Evolutionary conservation across 1,139 yeast genomes (phyloP).

Genomic region (Diutina ranongensis): DNA sequence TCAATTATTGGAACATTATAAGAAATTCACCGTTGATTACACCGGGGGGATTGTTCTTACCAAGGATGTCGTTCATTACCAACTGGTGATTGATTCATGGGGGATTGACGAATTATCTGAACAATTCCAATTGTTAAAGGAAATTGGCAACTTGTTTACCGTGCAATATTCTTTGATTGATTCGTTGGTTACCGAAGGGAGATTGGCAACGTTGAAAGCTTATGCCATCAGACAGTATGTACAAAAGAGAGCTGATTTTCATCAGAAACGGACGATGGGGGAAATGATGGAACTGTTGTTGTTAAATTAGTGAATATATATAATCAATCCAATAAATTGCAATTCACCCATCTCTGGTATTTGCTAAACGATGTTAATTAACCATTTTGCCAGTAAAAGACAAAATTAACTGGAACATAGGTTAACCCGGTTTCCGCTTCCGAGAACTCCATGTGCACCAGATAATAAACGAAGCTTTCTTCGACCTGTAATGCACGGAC

Average conservation of each 20-base stretch:
- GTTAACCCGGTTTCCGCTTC: too few relatives aligned
- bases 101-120: slow-evolving; percentile 51
- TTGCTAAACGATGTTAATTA: too few relatives aligned
- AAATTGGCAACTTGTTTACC: slow-evolving; percentile 75
- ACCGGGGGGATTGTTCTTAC: slow-evolving; percentile 82
- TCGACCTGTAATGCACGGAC: too few relatives aligned
- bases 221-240: slow-evolving; percentile 58
- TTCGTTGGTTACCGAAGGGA: slow-evolving; percentile 77
- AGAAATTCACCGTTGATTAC: slow-evolving; percentile 64
- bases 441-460: too few relatives aligned
- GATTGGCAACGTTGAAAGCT: slow-evolving; percentile 58
- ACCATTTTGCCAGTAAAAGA: too few relatives aligned
- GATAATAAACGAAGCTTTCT: too few relatives aligned
- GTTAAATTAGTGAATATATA: not conserved
- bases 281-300: slow-evolving; percentile 5
- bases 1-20: slow-evolving; percentile 59
- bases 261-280: slow-evolving; percentile 10
- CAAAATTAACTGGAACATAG: too few relatives aligned
- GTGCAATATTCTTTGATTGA: slow-evolving; percentile 60
- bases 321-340: too few relatives aligned
- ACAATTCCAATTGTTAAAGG: slow-evolving; percentile 62
- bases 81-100: slow-evolving; percentile 65
- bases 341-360: too few relatives aligned
- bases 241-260: slow-evolving; percentile 59
- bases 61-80: slow-evolving; percentile 73